These are phyloP conservation scores for Verruconis gallopava DNA, from an alignment of 2,329 filamentous ascomycete species.

Conservation along the genomic window DNA sequence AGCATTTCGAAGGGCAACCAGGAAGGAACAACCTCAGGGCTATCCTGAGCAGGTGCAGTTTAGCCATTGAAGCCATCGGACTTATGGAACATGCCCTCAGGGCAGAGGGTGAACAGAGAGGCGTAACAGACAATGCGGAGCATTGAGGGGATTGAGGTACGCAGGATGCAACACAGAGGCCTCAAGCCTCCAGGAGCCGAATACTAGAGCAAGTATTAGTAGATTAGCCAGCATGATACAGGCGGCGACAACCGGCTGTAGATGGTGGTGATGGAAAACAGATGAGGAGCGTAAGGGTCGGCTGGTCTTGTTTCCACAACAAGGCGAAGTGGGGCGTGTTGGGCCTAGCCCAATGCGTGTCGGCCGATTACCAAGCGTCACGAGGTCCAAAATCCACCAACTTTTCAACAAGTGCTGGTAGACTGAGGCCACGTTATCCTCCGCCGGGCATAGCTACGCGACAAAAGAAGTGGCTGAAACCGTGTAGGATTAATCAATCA, in stretches of 20 bases:
- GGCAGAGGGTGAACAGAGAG: neutral
- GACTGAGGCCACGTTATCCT: too few species aligned
- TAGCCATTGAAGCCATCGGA: constrained; percentile 12
- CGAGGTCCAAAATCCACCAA: too few species aligned
- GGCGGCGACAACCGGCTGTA: neutral
- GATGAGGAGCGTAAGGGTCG: neutral
- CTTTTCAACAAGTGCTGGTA: too few species aligned
- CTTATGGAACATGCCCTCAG: constrained; percentile 6
- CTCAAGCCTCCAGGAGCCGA: neutral
- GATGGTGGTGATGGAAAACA: neutral
- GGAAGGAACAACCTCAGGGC: constrained; percentile 13
- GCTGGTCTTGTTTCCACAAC: constrained; percentile 5
- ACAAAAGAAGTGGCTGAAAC: too few species aligned
- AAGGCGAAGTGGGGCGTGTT: constrained; percentile 3
- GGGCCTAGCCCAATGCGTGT: too few species aligned
- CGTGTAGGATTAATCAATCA: too few species aligned
- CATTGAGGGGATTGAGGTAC: constrained; percentile 1
- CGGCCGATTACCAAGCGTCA: too few species aligned
- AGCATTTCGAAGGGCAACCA: constrained; percentile 12
- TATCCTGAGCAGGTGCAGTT: constrained; percentile 12
- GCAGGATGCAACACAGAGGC: neutral
- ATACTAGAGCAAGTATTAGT: neutral
- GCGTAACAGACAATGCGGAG: neutral
- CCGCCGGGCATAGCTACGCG: too few species aligned
- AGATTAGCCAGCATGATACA: neutral